Percentiles rank a stretch among this genome's conserved stretches.
phyloP scores from a whole-genome alignment of 2,329 filamentous ascomycete species.

The Exophiala sideris region DNA sequence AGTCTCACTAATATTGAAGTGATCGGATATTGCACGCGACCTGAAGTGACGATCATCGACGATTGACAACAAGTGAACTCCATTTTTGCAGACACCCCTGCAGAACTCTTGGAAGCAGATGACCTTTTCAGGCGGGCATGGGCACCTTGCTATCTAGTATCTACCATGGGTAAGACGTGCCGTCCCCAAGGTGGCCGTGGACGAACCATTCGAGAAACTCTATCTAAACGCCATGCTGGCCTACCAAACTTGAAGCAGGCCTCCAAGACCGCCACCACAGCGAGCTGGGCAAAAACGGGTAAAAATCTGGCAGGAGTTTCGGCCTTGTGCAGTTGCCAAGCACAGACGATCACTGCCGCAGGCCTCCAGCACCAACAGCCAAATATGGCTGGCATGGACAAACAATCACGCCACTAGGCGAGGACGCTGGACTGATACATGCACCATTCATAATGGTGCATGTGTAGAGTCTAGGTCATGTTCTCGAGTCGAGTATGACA shows the following conservation, averaged over 20 bases:
- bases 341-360: neutral
- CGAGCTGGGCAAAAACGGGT: neutral
- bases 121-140: neutral
- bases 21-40: no score
- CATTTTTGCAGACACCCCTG: no score
- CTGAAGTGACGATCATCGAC: no score
- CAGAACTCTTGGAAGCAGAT: neutral
- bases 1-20: no score
- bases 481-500: neutral
- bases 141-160: neutral
- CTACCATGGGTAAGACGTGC: slow-evolving; percentile 2
- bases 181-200: slow-evolving; percentile 10
- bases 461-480: no score
- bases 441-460: no score
- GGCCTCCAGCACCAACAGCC: no score
- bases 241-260: neutral
- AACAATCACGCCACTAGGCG: no score
- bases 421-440: no score
- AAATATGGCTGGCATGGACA: no score
- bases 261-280: slow-evolving; percentile 3
- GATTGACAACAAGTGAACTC: no score
- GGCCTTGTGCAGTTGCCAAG: no score
- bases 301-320: neutral
- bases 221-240: slow-evolving; percentile 11
- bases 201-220: neutral